Evolutionary conservation across 352 stramenopile species (phyloP).

Genomic region (Phytophthora lateralis): DNA sequence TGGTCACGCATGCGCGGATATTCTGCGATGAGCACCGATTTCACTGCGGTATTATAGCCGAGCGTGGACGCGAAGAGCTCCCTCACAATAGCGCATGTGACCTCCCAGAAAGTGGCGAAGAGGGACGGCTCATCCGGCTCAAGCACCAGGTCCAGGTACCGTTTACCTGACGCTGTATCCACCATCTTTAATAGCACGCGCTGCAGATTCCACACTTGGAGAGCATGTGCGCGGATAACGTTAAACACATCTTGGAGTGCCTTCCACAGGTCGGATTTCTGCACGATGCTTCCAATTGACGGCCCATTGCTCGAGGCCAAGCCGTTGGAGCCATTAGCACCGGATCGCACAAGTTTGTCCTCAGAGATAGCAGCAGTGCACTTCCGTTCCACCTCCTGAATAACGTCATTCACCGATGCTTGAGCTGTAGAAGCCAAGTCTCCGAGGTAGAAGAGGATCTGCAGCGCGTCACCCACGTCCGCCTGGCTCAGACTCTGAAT

Average conservation of each 20-base stretch:
- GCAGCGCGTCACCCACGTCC: conserved; percentile 74
- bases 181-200: conserved; percentile 85
- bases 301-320: conserved; percentile 38
- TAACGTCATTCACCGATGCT: conserved; percentile 79
- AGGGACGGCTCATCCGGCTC: conserved; percentile 76
- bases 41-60: conserved; percentile 58
- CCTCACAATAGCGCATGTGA: conserved; percentile 76
- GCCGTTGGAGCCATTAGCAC: conserved; percentile 18
- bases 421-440: conserved; percentile 68
- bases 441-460: conserved; percentile 83
- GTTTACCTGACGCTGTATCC: conserved; percentile 46
- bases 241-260: conserved; percentile 84
- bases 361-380: conserved; percentile 64
- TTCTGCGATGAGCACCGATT: conserved; percentile 73
- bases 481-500: conserved; percentile 69
- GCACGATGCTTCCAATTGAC: conserved; percentile 29
- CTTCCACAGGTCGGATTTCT: conserved; percentile 83
- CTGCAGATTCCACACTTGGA: conserved; percentile 89
- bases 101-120: conserved; percentile 88
- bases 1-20: conserved; percentile 85
- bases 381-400: conserved; percentile 80
- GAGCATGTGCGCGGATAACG: conserved; percentile 58
- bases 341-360: conserved; percentile 53
- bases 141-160: conserved; percentile 77
- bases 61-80: conserved; percentile 75